phyloP scores from a whole-genome alignment of 495 filamentous ascomycete genomes.

The Thozetella sp. region DNA sequence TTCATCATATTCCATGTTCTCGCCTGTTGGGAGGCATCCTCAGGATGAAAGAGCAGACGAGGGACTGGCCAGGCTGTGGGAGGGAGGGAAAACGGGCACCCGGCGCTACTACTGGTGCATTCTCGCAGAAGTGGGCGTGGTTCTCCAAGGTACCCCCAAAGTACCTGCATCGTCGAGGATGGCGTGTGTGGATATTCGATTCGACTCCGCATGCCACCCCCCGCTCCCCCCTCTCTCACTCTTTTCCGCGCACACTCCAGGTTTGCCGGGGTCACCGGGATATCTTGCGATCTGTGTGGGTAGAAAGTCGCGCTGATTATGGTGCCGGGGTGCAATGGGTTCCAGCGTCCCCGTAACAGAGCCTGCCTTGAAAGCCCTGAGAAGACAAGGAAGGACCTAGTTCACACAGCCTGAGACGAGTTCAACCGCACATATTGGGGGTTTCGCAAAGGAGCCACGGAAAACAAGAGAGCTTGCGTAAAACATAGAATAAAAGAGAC shows the following conservation, averaged over 20 bases:
- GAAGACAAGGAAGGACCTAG: too few species aligned
- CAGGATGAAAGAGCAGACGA: not conserved
- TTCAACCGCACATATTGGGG: too few species aligned
- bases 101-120: not conserved
- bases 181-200: not conserved
- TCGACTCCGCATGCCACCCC: not conserved
- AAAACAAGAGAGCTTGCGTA: too few species aligned
- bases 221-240: not conserved
- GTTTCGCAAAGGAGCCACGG: too few species aligned
- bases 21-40: not conserved
- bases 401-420: too few species aligned
- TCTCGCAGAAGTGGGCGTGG: not conserved
- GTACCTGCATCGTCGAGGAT: not conserved
- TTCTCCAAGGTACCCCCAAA: conserved; percentile 1
- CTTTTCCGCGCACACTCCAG: not conserved
- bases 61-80: not conserved
- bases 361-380: too few species aligned
- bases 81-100: too few species aligned
- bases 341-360: too few species aligned
- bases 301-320: not conserved
- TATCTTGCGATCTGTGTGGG: not conserved
- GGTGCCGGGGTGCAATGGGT: not conserved
- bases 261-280: conserved; percentile 3
- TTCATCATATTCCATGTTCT: too few species aligned
- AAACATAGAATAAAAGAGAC: too few species aligned